A percentile compares a stretch with the other conserved stretches of the same genome.
Conservation (phyloP, 192 early-diverging fungal species). For the Endogone sp. region DNA sequence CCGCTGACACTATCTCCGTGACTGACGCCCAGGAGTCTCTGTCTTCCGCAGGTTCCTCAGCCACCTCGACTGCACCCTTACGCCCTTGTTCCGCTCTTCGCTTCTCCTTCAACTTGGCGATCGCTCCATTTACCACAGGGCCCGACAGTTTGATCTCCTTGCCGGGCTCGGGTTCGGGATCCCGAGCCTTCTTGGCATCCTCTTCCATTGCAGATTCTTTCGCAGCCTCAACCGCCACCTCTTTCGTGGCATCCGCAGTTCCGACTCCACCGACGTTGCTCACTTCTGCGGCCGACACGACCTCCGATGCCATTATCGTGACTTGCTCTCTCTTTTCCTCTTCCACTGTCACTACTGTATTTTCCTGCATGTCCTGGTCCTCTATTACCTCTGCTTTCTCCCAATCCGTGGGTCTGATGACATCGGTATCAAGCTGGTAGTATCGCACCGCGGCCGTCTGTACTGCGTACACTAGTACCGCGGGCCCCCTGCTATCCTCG, state of each 20-base stretch:
- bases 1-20: slow-evolving; percentile 16
- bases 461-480: neutral
- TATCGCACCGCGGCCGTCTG: neutral
- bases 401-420: neutral
- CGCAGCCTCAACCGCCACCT: neutral
- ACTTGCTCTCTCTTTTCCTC: neutral
- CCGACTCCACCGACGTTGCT: too few species aligned
- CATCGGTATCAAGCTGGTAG: neutral
- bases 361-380: neutral
- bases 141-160: neutral
- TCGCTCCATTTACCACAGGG: slow-evolving; percentile 18
- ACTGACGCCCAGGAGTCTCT: slow-evolving; percentile 12
- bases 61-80: neutral
- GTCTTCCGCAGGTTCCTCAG: neutral
- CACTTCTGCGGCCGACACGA: too few species aligned
- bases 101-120: slow-evolving; percentile 17
- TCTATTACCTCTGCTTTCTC: neutral
- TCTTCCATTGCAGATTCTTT: neutral
- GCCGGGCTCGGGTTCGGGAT: neutral
- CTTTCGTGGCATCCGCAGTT: neutral
- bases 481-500: slow-evolving; percentile 35
- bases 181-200: neutral
- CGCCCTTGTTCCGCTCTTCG: slow-evolving; percentile 16
- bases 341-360: neutral
- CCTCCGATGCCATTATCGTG: neutral